Evolutionary conservation across 2,329 filamentous ascomycete species (phyloP).

Genomic region (Teratosphaeria viscida): DNA sequence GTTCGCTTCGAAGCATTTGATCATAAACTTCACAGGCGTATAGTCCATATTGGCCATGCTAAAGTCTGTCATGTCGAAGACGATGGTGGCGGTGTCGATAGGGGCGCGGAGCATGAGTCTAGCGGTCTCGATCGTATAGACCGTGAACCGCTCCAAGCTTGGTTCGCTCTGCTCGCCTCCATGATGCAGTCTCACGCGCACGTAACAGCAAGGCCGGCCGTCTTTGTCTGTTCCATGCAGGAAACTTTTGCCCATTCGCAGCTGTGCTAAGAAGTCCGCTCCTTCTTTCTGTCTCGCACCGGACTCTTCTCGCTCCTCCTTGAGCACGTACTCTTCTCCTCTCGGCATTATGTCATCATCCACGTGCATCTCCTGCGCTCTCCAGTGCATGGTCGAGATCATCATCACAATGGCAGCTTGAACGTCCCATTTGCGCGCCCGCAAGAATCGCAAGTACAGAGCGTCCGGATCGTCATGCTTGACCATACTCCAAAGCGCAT

Average conservation of each 20-base stretch:
- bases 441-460: slow-evolving; percentile 67
- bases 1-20: slow-evolving; percentile 98
- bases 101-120: slow-evolving; percentile 69
- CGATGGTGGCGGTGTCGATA: slow-evolving; percentile 81
- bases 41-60: slow-evolving; percentile 98
- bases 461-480: slow-evolving; percentile 93
- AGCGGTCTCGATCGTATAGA: slow-evolving; percentile 91
- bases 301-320: slow-evolving; percentile 50
- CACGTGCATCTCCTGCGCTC: slow-evolving; percentile 69
- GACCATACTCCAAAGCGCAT: slow-evolving; percentile 83
- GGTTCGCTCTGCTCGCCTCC: slow-evolving; percentile 73
- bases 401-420: slow-evolving; percentile 90
- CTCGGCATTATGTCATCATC: slow-evolving; percentile 76
- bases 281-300: slow-evolving; percentile 55
- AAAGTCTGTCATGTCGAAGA: slow-evolving; percentile 95
- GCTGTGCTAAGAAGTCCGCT: slow-evolving; percentile 70
- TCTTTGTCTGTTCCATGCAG: slow-evolving; percentile 77
- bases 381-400: slow-evolving; percentile 89
- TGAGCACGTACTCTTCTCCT: slow-evolving; percentile 59
- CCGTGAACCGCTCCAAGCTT: slow-evolving; percentile 77
- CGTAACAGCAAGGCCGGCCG: slow-evolving; percentile 76
- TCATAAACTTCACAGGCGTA: slow-evolving; percentile 95
- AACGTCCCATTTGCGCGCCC: slow-evolving; percentile 92
- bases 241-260: slow-evolving; percentile 86
- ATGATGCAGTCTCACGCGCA: slow-evolving; percentile 71